Evolutionary conservation across 805 yeast genomes (phyloP).

Genomic region (Wickerhamiella musiphila): DNA sequence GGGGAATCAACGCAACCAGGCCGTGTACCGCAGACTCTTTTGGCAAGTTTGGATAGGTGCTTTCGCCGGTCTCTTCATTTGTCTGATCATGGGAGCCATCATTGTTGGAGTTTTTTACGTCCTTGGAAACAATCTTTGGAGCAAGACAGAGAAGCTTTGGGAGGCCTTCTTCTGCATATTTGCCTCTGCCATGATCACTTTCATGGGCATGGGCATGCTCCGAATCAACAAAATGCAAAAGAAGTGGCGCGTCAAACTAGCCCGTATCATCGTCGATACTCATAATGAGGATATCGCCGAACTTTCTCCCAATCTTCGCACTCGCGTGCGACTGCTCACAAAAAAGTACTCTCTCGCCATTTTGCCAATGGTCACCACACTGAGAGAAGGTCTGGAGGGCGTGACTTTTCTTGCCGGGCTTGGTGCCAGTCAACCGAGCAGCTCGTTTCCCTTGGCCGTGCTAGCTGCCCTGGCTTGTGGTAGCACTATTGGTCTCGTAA

Average conservation of each 20-base stretch:
- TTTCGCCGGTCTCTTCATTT: conserved; percentile 45
- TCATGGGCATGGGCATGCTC: conserved; percentile 73
- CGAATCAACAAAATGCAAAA: conserved; percentile 66
- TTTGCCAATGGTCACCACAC: conserved; percentile 68
- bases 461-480: conserved; percentile 44
- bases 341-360: conserved; percentile 53
- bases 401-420: conserved; percentile 85
- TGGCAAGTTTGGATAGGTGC: conserved; percentile 78
- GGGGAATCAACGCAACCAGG: conserved; percentile 8
- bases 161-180: conserved; percentile 70
- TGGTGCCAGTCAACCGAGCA: conserved; percentile 51
- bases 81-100: conserved; percentile 54
- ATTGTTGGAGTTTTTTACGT: conserved; percentile 56
- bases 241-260: conserved; percentile 57
- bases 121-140: conserved; percentile 75
- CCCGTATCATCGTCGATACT: conserved; percentile 23
- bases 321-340: conserved; percentile 5
- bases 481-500: conserved; percentile 39
- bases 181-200: conserved; percentile 61
- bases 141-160: conserved; percentile 74
- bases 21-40: conserved; percentile 29
- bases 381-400: conserved; percentile 84
- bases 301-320: not conserved
- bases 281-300: conserved; percentile 1
- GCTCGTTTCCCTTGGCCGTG: conserved; percentile 49